A percentile compares a stretch with the other conserved stretches of the same genome.
Conservation (phyloP, 768 basidiomycete genomes). For the Pleurotus platypus region DNA sequence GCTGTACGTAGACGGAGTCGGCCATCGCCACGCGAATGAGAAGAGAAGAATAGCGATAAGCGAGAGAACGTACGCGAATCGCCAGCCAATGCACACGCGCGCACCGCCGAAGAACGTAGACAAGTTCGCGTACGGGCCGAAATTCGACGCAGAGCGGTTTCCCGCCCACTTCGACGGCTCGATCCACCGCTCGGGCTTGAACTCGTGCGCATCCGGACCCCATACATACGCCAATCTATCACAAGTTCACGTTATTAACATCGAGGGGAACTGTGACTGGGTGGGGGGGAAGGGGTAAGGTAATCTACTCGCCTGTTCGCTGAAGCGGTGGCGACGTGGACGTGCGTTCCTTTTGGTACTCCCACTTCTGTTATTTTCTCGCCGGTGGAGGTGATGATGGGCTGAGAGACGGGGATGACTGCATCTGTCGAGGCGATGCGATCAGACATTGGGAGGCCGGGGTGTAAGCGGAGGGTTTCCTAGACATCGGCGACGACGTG, state of each 20-base stretch:
- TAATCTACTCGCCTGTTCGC: constrained; percentile 8
- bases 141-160: background rate
- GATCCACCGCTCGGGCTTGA: constrained; percentile 8
- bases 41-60: no score
- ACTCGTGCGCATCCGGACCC: constrained; percentile 10
- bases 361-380: constrained; percentile 9
- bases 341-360: constrained; percentile 9
- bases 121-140: constrained; percentile 4
- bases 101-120: constrained; percentile 2
- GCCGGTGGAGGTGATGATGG: constrained; percentile 9
- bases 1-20: background rate
- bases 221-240: constrained; percentile 10
- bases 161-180: background rate
- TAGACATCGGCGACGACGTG: background rate
- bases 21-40: no score
- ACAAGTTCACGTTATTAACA: background rate
- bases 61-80: constrained; percentile 11
- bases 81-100: constrained; percentile 10
- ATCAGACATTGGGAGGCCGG: constrained; percentile 10
- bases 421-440: constrained; percentile 10
- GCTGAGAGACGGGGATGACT: constrained; percentile 11
- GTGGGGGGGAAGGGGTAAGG: background rate
- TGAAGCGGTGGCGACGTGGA: constrained; percentile 9
- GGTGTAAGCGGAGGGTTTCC: constrained; percentile 12
- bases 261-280: background rate